These are phyloP conservation scores for Colletotrichum incanum DNA, from an alignment of 2,329 filamentous ascomycete species.

Conservation along the genomic window DNA sequence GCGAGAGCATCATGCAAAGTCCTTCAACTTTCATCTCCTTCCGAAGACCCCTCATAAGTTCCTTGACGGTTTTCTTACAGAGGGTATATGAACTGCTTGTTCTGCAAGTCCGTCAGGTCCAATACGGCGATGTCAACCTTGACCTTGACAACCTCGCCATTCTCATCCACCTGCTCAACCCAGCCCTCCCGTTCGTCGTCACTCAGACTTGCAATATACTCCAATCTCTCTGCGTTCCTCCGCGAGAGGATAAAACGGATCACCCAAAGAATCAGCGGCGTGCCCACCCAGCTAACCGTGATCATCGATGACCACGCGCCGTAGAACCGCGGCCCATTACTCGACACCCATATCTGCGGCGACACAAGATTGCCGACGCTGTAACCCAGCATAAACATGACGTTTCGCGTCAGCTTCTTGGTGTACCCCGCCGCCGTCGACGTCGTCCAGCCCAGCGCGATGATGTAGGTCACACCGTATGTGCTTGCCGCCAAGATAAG, in stretches of 20 bases:
- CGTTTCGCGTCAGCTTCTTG: constrained; percentile 60
- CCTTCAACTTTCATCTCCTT: no score
- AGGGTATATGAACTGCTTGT: constrained; percentile 56
- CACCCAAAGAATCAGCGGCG: constrained; percentile 52
- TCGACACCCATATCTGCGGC: constrained; percentile 54
- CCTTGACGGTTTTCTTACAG: background rate
- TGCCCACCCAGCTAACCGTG: constrained; percentile 53
- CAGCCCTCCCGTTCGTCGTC: constrained; percentile 45
- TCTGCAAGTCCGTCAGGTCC: constrained; percentile 58
- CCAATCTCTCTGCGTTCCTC: constrained; percentile 51
- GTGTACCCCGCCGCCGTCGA: constrained; percentile 57
- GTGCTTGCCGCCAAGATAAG: constrained; percentile 51
- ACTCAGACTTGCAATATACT: constrained; percentile 49
- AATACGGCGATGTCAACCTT: constrained; percentile 56
- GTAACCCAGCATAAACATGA: constrained; percentile 57
- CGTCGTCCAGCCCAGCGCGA: constrained; percentile 56
- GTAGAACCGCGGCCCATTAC: constrained; percentile 51
- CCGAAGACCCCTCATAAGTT: no score
- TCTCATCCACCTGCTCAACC: constrained; percentile 52
- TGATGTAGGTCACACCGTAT: constrained; percentile 55
- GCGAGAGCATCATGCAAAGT: no score
- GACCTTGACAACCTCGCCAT: constrained; percentile 48
- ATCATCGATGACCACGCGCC: constrained; percentile 52
- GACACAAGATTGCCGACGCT: constrained; percentile 55
- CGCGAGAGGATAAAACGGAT: constrained; percentile 52